Conservation (phyloP, 257 asterid genomes). For the Hygrophila difformis region DNA sequence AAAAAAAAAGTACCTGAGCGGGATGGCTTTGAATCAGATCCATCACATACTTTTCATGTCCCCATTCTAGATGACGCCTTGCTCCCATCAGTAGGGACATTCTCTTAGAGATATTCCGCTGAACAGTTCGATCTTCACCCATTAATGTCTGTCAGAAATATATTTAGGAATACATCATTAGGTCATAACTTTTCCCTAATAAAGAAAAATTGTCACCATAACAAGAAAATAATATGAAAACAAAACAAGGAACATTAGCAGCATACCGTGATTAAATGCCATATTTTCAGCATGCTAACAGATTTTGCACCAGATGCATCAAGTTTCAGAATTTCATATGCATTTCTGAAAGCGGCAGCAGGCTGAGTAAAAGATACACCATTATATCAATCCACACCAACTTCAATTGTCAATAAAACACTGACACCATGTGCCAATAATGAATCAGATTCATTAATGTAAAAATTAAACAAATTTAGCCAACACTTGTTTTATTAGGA, state of each 20-base stretch:
- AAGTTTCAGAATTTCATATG: conserved; percentile 65
- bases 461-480: not conserved
- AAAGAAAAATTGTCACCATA: not conserved
- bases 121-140: conserved; percentile 59
- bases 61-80: conserved; percentile 91
- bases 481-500: conserved; percentile 1
- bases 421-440: not conserved
- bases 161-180: not conserved
- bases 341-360: conserved; percentile 77
- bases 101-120: conserved; percentile 42
- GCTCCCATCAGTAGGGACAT: conserved; percentile 88
- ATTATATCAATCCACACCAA: conserved; percentile 6
- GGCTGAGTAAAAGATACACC: conserved; percentile 48
- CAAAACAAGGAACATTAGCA: conserved; percentile 1
- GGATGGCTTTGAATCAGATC: conserved; percentile 94
- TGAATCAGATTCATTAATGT: conserved; percentile 7
- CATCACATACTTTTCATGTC: conserved; percentile 80
- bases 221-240: not conserved
- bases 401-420: not conserved
- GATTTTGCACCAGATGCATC: conserved; percentile 79
- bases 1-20: conserved; percentile 53
- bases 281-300: conserved; percentile 86
- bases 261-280: conserved; percentile 83
- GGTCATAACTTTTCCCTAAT: not conserved
- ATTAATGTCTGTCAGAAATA: conserved; percentile 45